phyloP scores from a whole-genome alignment of 139 green algal genomes.

The Bryopsis sp. region DNA sequence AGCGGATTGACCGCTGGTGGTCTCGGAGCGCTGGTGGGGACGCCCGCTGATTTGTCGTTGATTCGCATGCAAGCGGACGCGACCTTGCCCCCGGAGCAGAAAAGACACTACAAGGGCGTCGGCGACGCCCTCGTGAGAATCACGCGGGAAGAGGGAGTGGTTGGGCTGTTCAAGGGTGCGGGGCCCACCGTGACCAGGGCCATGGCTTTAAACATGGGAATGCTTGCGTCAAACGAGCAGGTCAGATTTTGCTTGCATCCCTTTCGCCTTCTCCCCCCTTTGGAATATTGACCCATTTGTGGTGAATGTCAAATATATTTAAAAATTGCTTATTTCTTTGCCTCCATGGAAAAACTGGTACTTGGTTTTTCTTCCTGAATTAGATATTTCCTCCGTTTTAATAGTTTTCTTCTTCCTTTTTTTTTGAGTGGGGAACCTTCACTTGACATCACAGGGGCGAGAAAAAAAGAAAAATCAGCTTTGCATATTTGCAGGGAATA shows the following conservation, averaged over 20 bases:
- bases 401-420: too few relatives aligned
- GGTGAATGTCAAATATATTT: too few relatives aligned
- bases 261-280: too few relatives aligned
- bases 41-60: conserved; percentile 90
- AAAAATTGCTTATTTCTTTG: too few relatives aligned
- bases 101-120: conserved; percentile 87
- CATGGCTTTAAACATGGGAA: conserved; percentile 99
- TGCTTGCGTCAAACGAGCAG: conserved; percentile 98
- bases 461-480: too few relatives aligned
- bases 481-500: too few relatives aligned
- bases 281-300: too few relatives aligned
- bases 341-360: too few relatives aligned
- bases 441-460: too few relatives aligned
- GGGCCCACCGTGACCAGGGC: conserved; percentile 89
- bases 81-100: conserved; percentile 67
- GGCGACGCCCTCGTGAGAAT: conserved; percentile 68
- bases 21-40: conserved; percentile 88
- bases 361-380: too few relatives aligned
- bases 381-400: too few relatives aligned
- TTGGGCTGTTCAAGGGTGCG: conserved; percentile 82
- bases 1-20: conserved; percentile 84
- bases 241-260: conserved; percentile 29
- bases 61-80: conserved; percentile 91
- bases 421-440: too few relatives aligned
- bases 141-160: conserved; percentile 67